A percentile compares a stretch with the other conserved stretches of the same genome.
Evolutionary conservation across 192 early-diverging fungal genomes (phyloP).

Genomic region (Coemansia umbellata): DNA sequence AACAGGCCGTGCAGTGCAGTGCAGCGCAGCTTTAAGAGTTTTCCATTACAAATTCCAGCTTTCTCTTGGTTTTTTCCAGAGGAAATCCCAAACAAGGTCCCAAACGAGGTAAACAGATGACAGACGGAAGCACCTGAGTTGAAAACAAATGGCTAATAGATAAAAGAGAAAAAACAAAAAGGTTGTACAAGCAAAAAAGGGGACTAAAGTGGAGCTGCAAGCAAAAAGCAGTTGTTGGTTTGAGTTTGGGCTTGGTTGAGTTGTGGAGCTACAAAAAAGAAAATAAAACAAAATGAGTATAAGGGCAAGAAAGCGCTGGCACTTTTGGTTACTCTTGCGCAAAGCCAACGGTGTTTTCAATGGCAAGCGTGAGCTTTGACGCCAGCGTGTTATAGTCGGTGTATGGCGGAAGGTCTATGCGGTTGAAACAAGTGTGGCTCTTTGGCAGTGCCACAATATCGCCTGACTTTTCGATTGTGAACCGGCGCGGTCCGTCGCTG

Average conservation of each 20-base stretch:
- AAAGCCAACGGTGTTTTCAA: constrained; percentile 96
- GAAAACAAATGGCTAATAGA: no score
- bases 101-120: no score
- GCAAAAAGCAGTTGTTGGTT: no score
- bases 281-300: constrained; percentile 1
- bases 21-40: no score
- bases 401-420: constrained; percentile 94
- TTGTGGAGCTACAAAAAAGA: no score
- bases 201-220: background rate
- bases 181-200: constrained; percentile 1
- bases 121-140: no score
- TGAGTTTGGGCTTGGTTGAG: no score
- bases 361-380: constrained; percentile 82
- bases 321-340: constrained; percentile 73
- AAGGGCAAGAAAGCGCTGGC: no score
- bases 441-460: constrained; percentile 85
- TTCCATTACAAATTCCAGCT: no score
- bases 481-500: constrained; percentile 89
- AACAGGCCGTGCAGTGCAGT: no score
- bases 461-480: constrained; percentile 94
- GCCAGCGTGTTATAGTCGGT: constrained; percentile 70
- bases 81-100: no score
- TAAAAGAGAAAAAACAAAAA: constrained; percentile 7
- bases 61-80: no score
- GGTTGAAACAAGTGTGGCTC: constrained; percentile 97